Conservation (phyloP, 2,329 filamentous ascomycete species). For the Monosporascus sp. region DNA sequence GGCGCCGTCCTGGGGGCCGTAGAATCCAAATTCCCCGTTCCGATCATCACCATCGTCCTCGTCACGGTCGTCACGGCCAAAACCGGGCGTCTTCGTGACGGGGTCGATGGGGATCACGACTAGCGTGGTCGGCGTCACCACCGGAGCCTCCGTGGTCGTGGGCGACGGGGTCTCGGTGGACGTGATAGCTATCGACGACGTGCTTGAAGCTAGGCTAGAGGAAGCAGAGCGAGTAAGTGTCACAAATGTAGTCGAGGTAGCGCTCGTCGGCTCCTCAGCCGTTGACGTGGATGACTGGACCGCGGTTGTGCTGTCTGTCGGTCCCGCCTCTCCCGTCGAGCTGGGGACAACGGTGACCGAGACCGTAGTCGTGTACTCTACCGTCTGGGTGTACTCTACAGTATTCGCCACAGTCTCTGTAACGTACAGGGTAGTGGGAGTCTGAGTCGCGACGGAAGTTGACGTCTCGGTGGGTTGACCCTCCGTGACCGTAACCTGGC, state of each 20-base stretch:
- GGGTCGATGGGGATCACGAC: neutral
- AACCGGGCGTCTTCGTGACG: neutral
- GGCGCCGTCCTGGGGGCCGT: no score
- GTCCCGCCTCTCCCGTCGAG: neutral
- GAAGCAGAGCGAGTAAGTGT: neutral
- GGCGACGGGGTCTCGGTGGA: neutral
- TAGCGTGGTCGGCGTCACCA: neutral
- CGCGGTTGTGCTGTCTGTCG: neutral
- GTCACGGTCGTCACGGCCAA: neutral
- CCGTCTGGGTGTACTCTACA: neutral
- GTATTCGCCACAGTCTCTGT: neutral
- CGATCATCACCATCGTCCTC: neutral
- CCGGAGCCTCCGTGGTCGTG: neutral
- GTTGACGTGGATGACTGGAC: neutral
- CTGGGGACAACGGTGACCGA: neutral
- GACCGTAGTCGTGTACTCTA: neutral
- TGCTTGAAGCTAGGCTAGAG: neutral
- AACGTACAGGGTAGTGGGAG: neutral
- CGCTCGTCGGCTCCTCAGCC: neutral
- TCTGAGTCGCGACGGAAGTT: neutral
- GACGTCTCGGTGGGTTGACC: neutral
- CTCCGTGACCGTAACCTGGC: slow-evolving; percentile 12
- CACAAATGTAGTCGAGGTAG: neutral
- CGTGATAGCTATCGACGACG: neutral
- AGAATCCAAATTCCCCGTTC: no score